Evolutionary conservation across 2,329 filamentous ascomycete species (phyloP), one percentile per base, ranked within the genome.

Genomic region (Cytospora leucostoma): DNA sequence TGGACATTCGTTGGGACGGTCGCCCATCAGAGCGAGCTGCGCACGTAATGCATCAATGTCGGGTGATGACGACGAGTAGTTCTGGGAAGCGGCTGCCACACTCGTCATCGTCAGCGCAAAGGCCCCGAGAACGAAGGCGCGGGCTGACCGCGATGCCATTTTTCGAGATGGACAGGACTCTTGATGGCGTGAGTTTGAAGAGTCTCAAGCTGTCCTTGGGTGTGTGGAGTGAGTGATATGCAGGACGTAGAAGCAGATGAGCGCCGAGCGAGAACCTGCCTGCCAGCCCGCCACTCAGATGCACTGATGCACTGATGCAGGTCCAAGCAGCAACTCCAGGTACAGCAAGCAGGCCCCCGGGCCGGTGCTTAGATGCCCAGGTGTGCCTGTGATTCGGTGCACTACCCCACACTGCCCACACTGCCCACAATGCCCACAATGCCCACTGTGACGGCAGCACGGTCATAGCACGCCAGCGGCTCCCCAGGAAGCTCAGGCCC

Each of bases 1-100:
- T 59, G 91, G 91, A 73, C 92, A 95, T 71, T 89, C 86, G 67
- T 85, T 84, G 7, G 92, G 90, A 56, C 91, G 85, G 71, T 90
- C 87, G 68, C 86, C 89, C 77, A 91, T 85, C 54, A 93, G 78
- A 44, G 88, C 84, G 72, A 93, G 81, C 73, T 90, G 86, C 50
- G 86, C 85, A 70, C 81, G 85, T 73, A 85, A 79, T 77, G 83
- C 86, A 68, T 86, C 84, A 67, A 82, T 74, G 57, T 56, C 62
- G 15, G 63, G 53, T 34, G 64, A 66, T 44, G 62, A 65, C 34
- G 84, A 82, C 59, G 86, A 86, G 70, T 85, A 87, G 73, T 88
- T 89, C 67, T 68, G 78, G 66, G 70, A 72, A 40, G 78, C 78
- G 50, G 74, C 73, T 21, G 72, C 74, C 17, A 77, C 69, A 64